These are phyloP conservation scores for Cyclotella choctawhatcheeana DNA, from an alignment of 108 stramenopile species.

Conservation along the genomic window DNA sequence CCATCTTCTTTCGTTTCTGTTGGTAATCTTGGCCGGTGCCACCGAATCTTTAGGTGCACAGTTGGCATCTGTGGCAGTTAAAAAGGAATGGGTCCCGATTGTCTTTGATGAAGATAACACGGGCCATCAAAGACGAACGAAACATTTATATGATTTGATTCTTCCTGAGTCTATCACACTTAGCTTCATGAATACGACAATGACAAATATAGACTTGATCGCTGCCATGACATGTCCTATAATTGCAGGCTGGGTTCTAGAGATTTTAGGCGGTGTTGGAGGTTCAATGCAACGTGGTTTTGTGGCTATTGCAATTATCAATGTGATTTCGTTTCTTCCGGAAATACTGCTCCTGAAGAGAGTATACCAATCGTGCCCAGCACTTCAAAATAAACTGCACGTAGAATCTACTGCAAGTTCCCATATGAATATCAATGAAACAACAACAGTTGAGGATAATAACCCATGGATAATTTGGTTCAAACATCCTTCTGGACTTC, in stretches of 20 bases:
- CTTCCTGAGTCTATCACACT: background rate
- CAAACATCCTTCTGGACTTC: constrained; percentile 36
- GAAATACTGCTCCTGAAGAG: constrained; percentile 21
- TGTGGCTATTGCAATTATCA: constrained; percentile 23
- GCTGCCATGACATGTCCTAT: constrained; percentile 25
- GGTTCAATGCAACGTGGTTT: constrained; percentile 27
- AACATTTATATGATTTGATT: background rate
- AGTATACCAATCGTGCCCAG: constrained; percentile 28
- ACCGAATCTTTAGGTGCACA: constrained; percentile 28
- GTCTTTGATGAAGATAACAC: constrained; percentile 22
- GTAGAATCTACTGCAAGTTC: background rate
- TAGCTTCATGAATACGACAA: constrained; percentile 31
- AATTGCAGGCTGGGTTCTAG: constrained; percentile 27
- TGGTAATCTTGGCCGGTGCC: constrained; percentile 29
- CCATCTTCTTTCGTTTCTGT: constrained; percentile 9
- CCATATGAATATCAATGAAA: constrained; percentile 3
- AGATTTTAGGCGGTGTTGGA: constrained; percentile 6
- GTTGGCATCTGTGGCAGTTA: constrained; percentile 25
- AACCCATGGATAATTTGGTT: constrained; percentile 30
- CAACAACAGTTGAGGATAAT: background rate
- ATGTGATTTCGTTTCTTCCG: constrained; percentile 31
- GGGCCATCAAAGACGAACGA: background rate
- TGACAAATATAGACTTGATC: constrained; percentile 37
- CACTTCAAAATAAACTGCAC: constrained; percentile 1
- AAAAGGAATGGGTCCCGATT: constrained; percentile 40